Evolutionary conservation across 441 rosid species (phyloP).

Genomic region (Macaranga tanarius): DNA sequence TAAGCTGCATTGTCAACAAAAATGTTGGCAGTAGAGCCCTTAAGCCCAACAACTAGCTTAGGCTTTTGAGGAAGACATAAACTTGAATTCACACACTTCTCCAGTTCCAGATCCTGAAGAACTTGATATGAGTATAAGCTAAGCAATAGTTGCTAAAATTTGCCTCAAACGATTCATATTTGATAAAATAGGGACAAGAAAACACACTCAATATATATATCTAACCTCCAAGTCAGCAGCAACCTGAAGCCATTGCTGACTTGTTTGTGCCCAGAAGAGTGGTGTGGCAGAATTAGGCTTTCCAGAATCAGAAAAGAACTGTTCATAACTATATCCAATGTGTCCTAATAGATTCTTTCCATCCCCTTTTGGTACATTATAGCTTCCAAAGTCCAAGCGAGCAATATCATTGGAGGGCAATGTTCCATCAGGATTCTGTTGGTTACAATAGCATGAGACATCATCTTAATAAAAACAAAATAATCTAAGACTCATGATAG

Average conservation of each 20-base stretch:
- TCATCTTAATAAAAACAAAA: too few species aligned
- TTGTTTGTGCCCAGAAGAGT: constrained; percentile 37
- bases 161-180: too few species aligned
- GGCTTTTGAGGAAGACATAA: constrained; percentile 43
- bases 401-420: constrained; percentile 26
- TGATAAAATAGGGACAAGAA: not conserved
- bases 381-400: constrained; percentile 36
- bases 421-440: constrained; percentile 37
- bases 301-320: constrained; percentile 35
- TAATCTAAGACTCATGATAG: not conserved
- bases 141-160: not conserved
- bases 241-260: constrained; percentile 34
- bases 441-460: not conserved
- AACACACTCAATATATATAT: not conserved
- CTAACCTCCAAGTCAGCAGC: constrained; percentile 28
- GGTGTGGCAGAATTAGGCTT: constrained; percentile 26
- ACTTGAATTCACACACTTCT: constrained; percentile 48
- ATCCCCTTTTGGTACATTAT: constrained; percentile 39
- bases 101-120: constrained; percentile 38
- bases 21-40: constrained; percentile 43
- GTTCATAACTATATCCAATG: constrained; percentile 36
- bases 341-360: constrained; percentile 40
- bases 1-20: constrained; percentile 53
- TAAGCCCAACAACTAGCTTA: constrained; percentile 46
- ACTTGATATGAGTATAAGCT: not conserved